Conservation (phyloP, 2,329 filamentous ascomycete species). For the Shiraia sp. region DNA sequence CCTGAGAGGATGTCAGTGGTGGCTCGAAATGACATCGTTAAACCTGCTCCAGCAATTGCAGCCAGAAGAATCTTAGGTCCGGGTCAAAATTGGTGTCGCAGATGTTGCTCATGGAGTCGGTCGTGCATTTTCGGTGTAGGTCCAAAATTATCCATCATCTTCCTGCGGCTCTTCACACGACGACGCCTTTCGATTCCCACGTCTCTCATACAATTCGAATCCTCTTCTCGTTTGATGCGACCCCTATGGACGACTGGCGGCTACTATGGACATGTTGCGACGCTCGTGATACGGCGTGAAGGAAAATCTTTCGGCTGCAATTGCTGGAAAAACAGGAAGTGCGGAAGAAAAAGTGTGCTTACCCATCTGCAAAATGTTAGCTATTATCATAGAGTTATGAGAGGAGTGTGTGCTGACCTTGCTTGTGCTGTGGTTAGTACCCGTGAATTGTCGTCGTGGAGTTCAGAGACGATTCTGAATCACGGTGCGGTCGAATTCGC, state of each 20-base stretch:
- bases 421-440: slow-evolving; percentile 55
- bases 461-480: slow-evolving; percentile 23
- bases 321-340: slow-evolving; percentile 29
- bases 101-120: not conserved
- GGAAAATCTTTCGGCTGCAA: slow-evolving; percentile 37
- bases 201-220: not conserved
- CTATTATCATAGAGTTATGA: slow-evolving; percentile 4
- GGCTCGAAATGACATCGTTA: slow-evolving; percentile 7
- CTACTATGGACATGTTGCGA: slow-evolving; percentile 6
- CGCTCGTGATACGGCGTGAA: slow-evolving; percentile 18
- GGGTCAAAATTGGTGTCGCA: no score
- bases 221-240: not conserved
- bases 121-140: not conserved
- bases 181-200: not conserved
- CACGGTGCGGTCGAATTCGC: slow-evolving; percentile 24
- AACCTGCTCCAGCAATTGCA: slow-evolving; percentile 36
- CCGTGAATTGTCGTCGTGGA: slow-evolving; percentile 36
- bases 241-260: not conserved
- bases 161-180: not conserved
- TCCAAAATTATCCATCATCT: not conserved
- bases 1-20: slow-evolving; percentile 61
- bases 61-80: not conserved
- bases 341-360: slow-evolving; percentile 49
- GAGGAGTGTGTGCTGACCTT: slow-evolving; percentile 51
- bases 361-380: slow-evolving; percentile 62